Evolutionary conservation across 257 asterid genomes (phyloP), one percentile per base, ranked within the genome.

Genomic region (Orobanche coerulescens): DNA sequence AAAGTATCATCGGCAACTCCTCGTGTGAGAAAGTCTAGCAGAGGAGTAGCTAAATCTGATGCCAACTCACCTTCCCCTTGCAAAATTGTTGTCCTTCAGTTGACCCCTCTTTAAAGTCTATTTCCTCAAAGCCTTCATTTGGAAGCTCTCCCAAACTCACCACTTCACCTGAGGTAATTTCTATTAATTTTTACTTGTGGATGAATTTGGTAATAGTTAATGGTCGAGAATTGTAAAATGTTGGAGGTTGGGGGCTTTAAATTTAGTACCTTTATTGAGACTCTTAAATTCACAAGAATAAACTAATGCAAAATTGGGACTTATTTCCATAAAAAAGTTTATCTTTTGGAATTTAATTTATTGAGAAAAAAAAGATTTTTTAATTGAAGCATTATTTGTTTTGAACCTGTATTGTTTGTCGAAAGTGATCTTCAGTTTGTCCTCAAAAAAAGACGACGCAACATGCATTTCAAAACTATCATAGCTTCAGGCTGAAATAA

Each of bases 81-180:
- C 90, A 73, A 53, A 75, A 54, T 62, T 42, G 87, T 33, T 86
- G 93, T 20, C 66, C 61, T 65, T 87, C 95, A 0, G 58, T 73
- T 43, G 94, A 88, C 19, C 75, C 68, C 44, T 78, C 96, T 46
- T 79, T 94, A 1, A 78, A 82, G 73, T 61, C 93, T 28, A 81
- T 83, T 70, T 64, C 87, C 4, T 68, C 84, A 4, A 92, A 82
- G 94, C 81, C 90, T 48, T 9, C 85, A 12, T 34, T 70, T 1
- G 97, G 85, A 51, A 75, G 83, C 57, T 22, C 91, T 64, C 79
- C 86, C 50, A 92, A 87, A 76, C 82, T 79, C 77, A 42, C 62
- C 62, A 80, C 94, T 19, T 81, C 80, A 12, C 78, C 93, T 33
- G 97, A 92, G 60, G 98, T 86, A 78, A 79, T 37, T 69, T 63